These are phyloP conservation scores for Dactylellina leptospora DNA, from an alignment of 2,329 filamentous ascomycete genomes.

Conservation along the genomic window DNA sequence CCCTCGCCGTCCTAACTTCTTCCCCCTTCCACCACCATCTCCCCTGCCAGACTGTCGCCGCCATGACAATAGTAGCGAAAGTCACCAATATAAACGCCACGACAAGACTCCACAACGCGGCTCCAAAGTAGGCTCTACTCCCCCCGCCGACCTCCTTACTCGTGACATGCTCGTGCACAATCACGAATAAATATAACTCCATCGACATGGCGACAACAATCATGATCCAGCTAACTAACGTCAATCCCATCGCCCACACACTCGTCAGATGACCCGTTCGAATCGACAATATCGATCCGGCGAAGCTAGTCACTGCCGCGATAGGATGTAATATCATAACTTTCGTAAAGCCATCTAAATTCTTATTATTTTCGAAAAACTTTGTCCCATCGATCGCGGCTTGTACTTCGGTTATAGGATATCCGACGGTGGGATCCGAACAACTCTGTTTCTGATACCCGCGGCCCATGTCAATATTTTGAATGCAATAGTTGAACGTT, in stretches of 20 bases:
- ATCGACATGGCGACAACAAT: slow-evolving; percentile 29
- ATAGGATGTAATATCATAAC: slow-evolving; percentile 47
- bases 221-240: slow-evolving; percentile 19
- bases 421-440: slow-evolving; percentile 36
- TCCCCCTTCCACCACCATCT: slow-evolving; percentile 19
- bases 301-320: slow-evolving; percentile 15
- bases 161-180: slow-evolving; percentile 30
- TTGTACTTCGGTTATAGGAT: slow-evolving; percentile 41
- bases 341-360: slow-evolving; percentile 37
- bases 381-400: slow-evolving; percentile 41
- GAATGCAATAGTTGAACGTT: slow-evolving; percentile 46
- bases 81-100: slow-evolving; percentile 17
- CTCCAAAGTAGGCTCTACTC: slow-evolving; percentile 17
- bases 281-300: slow-evolving; percentile 20
- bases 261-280: slow-evolving; percentile 31
- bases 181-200: slow-evolving; percentile 29
- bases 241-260: slow-evolving; percentile 20
- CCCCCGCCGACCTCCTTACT: slow-evolving; percentile 34
- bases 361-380: slow-evolving; percentile 35
- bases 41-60: slow-evolving; percentile 34
- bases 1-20: not conserved
- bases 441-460: slow-evolving; percentile 42
- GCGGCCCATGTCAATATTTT: slow-evolving; percentile 42
- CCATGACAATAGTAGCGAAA: slow-evolving; percentile 15
- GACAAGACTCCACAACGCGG: slow-evolving; percentile 34